Evolutionary conservation across 768 basidiomycete genomes (phyloP), one percentile per base, ranked within the genome.

Genomic region (Serendipita sp.): DNA sequence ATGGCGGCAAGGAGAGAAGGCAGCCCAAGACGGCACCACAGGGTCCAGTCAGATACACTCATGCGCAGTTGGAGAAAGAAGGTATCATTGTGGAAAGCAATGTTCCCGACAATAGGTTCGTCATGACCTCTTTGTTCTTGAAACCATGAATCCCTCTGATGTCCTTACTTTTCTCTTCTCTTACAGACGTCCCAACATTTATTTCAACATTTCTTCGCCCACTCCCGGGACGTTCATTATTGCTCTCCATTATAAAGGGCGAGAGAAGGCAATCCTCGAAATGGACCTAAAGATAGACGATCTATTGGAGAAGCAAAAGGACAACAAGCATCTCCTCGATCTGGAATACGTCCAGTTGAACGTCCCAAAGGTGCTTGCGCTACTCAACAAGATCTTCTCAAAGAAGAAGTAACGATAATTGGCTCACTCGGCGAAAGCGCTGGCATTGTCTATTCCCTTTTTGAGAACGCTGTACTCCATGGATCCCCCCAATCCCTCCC

Each of bases 231-330:
- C 96, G 7, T 99, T 97, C 75, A 94, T 99, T 74, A 99, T 99
- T 68, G 96, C 95, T 2, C 79, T 99, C 63, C 95, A 98, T 75
- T 99, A 98, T 78, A 97, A 96, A 75, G 96, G 96, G 46, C 84
- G 96, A 18, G 96, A 99, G 72, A 97, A 97, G 77, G 95, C 96
- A 16, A 98, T 99, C 70, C 82, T 98, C 44, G 96, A 99, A 80
- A 98, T 98, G 96, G 93, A 96, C 76, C 82, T 98, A 64, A 97
- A 97, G 78, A 96, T 98, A 70, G 95, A 99, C 74, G 95, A 99
- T 76, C 75, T 98, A 68, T 76, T 97, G 72, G 95, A 98, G 75
- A 97, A 97, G 93, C 95, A 98, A 92, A 96, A 97, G 77, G 95
- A 99, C 75, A 94, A 95, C 77, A 94, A 97, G 71, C 92, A 94